Evolutionary conservation across 495 filamentous ascomycete genomes (phyloP), one percentile per base, ranked within the genome.

Genomic region (Staphylotrichum longicolle): DNA sequence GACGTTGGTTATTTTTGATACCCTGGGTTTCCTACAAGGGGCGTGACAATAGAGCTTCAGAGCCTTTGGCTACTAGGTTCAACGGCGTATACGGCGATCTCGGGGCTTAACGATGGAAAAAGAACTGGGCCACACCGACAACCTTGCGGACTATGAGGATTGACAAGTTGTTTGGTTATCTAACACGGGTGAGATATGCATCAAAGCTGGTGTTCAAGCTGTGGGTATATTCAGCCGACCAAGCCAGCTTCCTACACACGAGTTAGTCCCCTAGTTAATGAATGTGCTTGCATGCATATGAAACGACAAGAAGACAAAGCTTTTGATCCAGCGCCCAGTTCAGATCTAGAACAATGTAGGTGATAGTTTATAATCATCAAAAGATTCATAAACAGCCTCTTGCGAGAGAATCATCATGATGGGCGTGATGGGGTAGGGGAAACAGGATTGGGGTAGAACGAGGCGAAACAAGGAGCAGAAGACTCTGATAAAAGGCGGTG

Each of bases 321-420:
- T 30, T 7, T 4, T 15, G 1, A 3, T 20, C 1, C 11, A 34
- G 30, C 27, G 53, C 47, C 47, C 9, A 15, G 32, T 55, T 66
- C 63, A 66, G 63, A 58, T 11, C 55, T 48, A 66, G 63, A 64
- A 64, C 62, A 64, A 64, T 64, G 62, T 64, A 64, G 53, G 63
- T 57, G 51, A 57, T 61, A 27, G 58, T 52, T 62, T 61, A 51
- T 60, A 61, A 65, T 65, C 57, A 65, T 65, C 4, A 49, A 27
- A 39, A 27, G 48, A 65, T 61, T 64, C 63, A 66, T 66, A 62
- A 66, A 66, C 63, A 66, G 63, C 63, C 63, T 66, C 63, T 55
- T 66, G 39, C 39, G 56, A 62, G 60, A 62, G 10, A 52, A 42
- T 48, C 63, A 64, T 64, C 63, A 64, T 61, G 20, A 37, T 14